Percentiles rank a stretch among this genome's conserved stretches.
Evolutionary conservation across 2,329 filamentous ascomycete genomes (phyloP).

Genomic region (Aspergillus spinulosporus): DNA sequence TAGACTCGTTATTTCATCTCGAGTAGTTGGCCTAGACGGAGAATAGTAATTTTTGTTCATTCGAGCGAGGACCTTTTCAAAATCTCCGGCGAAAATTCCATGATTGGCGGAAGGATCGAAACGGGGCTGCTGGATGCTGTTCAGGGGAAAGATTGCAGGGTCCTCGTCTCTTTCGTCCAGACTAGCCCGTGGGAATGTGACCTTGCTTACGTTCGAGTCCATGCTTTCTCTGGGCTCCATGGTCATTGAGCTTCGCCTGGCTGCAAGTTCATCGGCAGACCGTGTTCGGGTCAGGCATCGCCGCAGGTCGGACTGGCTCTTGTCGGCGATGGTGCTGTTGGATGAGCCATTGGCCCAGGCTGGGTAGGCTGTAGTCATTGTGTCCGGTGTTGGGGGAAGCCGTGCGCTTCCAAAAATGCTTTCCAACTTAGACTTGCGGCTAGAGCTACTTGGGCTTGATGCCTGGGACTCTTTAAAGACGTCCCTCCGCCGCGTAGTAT

Average conservation of each 20-base stretch:
- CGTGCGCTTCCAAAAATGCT: constrained; percentile 36
- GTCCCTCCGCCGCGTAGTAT: constrained; percentile 23
- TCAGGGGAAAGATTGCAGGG: constrained; percentile 36
- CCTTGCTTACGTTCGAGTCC: constrained; percentile 36
- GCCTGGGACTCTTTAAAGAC: constrained; percentile 24
- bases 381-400: constrained; percentile 46
- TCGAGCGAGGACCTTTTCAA: constrained; percentile 24
- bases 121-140: constrained; percentile 28
- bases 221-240: constrained; percentile 33
- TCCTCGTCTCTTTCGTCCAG: constrained; percentile 25
- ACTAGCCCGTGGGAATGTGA: constrained; percentile 27
- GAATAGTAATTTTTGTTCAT: constrained; percentile 28
- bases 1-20: constrained; percentile 13
- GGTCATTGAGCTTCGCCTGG: constrained; percentile 32
- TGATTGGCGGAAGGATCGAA: constrained; percentile 25
- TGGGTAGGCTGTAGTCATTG: constrained; percentile 43
- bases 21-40: constrained; percentile 20
- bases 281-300: constrained; percentile 31
- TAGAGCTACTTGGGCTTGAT: constrained; percentile 26
- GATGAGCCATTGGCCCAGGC: constrained; percentile 35
- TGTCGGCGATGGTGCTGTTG: constrained; percentile 35
- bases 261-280: constrained; percentile 38
- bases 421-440: constrained; percentile 32
- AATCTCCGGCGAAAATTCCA: constrained; percentile 24
- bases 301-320: constrained; percentile 27